phyloP scores from a whole-genome alignment of 768 basidiomycete genomes.

The Boletus vermiculosoides region DNA sequence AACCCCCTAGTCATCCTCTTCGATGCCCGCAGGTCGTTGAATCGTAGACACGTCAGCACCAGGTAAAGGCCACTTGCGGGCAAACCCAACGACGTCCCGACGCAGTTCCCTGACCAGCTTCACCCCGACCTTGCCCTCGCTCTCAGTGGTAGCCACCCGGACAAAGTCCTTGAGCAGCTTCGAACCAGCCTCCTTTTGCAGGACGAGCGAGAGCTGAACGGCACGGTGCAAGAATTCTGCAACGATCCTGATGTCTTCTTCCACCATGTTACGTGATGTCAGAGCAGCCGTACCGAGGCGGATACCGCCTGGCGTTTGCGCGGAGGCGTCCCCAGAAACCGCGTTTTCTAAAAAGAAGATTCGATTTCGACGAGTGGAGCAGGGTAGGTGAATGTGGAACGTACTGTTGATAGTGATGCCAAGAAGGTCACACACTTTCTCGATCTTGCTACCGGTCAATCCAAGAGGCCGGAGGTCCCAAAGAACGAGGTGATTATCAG shows the following conservation, averaged over 20 bases:
- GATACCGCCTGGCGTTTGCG: constrained; percentile 95
- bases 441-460: constrained; percentile 96
- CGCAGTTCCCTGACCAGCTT: constrained; percentile 70
- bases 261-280: constrained; percentile 91
- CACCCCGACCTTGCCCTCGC: constrained; percentile 70
- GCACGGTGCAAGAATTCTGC: constrained; percentile 92
- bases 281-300: constrained; percentile 93
- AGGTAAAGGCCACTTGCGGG: constrained; percentile 88
- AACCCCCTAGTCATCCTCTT: constrained; percentile 45
- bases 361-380: background rate
- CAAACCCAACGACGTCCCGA: constrained; percentile 79
- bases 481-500: constrained; percentile 96
- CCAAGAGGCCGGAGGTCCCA: constrained; percentile 97
- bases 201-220: constrained; percentile 82
- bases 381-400: constrained; percentile 25
- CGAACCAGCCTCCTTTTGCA: constrained; percentile 93
- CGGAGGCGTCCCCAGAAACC: constrained; percentile 94
- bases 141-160: constrained; percentile 65
- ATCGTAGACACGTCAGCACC: constrained; percentile 62
- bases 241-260: constrained; percentile 83
- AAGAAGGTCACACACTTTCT: constrained; percentile 96
- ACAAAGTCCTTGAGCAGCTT: constrained; percentile 98
- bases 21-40: constrained; percentile 60
- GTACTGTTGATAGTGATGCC: constrained; percentile 95
- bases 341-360: constrained; percentile 71